Base-by-base conservation (phyloP, 306 rosid genomes). In the Pyrus pyrifolia region DNA sequence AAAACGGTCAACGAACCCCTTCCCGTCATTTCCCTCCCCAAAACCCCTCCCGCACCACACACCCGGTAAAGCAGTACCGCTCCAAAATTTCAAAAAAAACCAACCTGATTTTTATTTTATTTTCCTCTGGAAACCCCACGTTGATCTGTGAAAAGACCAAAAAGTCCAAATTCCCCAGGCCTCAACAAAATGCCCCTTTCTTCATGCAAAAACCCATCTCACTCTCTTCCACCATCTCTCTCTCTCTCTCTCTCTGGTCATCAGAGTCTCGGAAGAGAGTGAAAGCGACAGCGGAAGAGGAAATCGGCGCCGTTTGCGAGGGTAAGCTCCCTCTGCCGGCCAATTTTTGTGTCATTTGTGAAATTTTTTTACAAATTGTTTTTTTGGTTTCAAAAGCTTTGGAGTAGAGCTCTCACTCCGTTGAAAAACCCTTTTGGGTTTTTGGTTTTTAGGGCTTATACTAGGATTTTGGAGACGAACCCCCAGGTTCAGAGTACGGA, bases 391-490 rank as follows among this genome's bases (percentile, higher is more conserved):
- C 17, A 8, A 51, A 76, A 51, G 35, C 55, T 68, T 25, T 38
- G 67, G 30, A 27, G 51, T 59, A 31, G 33, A n/a, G 74, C 44
- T 13, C 65, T 61, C 58, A 52, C 72, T 44, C 63, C 35, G 30
- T 21, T 68, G 23, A 35, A 51, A 71, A 33, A 35, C 71, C 74
- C 63, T 59, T 13, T 51, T 51, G 11, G 45, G 45, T 40, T 6
- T 49, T 33, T 38, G 11, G 13, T 17, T 55, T 44, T 1, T 1
- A 6, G 31, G 80, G 79, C 53, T 70, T 40, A 63, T 55, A 64
- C 55, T 63, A 55, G 77, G 73, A 57, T 76, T 81, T 63, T 51
- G 53, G 81, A 8, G 61, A 22, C 62, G 14, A 74, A 27, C 29
- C 67, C 76, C 63, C 9, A 7, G 38, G 11, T 27, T 45, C 40